Evolutionary conservation across 1,284 basidiomycete genomes (phyloP).

Genomic region (Irpex sp.): DNA sequence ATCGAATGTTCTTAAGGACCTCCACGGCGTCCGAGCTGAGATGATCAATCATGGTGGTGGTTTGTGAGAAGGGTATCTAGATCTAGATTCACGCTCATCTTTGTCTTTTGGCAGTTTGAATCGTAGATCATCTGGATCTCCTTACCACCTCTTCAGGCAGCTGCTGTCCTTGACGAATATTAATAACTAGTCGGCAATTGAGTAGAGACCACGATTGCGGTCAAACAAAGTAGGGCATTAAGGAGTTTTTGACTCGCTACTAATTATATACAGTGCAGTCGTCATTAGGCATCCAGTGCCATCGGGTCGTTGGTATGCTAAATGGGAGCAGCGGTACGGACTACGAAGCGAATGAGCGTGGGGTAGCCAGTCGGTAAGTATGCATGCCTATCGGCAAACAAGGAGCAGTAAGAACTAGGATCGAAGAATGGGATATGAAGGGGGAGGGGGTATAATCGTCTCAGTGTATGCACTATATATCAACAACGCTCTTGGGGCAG

Average conservation of each 20-base stretch:
- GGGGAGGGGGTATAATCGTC: background rate
- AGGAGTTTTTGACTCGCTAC: background rate
- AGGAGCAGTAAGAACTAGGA: background rate
- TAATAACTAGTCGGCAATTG: background rate
- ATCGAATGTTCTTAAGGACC: too few relatives aligned
- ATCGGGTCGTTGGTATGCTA: background rate
- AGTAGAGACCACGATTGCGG: background rate
- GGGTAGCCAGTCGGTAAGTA: background rate
- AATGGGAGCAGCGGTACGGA: background rate
- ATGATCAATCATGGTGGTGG: background rate
- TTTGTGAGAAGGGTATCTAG: background rate
- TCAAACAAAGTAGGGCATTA: background rate
- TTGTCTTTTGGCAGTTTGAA: background rate
- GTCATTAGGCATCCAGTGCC: slow-evolving; percentile 2
- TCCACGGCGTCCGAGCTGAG: too few relatives aligned
- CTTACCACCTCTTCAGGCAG: background rate
- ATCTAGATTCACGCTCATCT: background rate
- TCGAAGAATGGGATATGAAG: background rate
- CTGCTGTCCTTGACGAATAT: background rate
- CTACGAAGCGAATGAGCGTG: background rate
- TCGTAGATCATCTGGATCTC: background rate
- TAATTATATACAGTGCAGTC: slow-evolving; percentile 3
- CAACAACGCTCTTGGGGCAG: background rate
- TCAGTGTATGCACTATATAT: background rate
- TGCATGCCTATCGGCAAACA: background rate